Evolutionary conservation across 1,284 basidiomycete genomes (phyloP).

Genomic region (Pascua guehoae): DNA sequence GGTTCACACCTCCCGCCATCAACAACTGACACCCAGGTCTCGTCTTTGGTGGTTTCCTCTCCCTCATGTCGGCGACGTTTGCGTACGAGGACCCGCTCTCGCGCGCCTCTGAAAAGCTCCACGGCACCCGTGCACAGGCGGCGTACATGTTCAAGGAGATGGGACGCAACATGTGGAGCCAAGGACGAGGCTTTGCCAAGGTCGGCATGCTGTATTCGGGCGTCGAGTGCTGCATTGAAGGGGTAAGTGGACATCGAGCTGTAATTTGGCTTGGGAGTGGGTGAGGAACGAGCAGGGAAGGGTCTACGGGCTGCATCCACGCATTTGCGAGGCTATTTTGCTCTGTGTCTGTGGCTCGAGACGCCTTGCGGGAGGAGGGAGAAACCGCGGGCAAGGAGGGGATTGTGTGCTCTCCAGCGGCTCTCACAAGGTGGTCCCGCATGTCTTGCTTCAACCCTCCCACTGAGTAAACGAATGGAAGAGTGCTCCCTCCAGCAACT

Average conservation of each 20-base stretch:
- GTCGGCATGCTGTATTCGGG: slow-evolving; percentile 91
- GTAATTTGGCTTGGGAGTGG: too few relatives aligned
- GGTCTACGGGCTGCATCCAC: background rate
- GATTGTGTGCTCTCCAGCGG: too few relatives aligned
- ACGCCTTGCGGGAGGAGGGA: background rate
- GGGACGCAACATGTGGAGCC: slow-evolving; percentile 86
- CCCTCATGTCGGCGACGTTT: slow-evolving; percentile 91
- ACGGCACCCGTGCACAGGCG: slow-evolving; percentile 56
- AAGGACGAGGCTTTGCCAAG: slow-evolving; percentile 89
- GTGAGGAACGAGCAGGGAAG: background rate
- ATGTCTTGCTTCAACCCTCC: too few relatives aligned
- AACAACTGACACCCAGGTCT: slow-evolving; percentile 59
- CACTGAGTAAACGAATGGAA: background rate
- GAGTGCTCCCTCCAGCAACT: background rate
- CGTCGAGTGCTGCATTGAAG: slow-evolving; percentile 92
- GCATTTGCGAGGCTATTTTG: background rate
- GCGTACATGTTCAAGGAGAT: slow-evolving; percentile 88
- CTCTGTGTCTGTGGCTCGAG: too few relatives aligned
- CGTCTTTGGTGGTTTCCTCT: slow-evolving; percentile 90
- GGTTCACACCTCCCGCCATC: too few relatives aligned
- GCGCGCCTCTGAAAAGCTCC: slow-evolving; percentile 55
- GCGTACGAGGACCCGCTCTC: slow-evolving; percentile 90
- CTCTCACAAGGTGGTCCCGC: too few relatives aligned
- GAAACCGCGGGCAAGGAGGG: too few relatives aligned
- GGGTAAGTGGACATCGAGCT: slow-evolving; percentile 58